Percentiles rank a stretch among this genome's conserved stretches.
phyloP scores from a whole-genome alignment of 139 green algal species.

The Ettlia oleoabundans region DNA sequence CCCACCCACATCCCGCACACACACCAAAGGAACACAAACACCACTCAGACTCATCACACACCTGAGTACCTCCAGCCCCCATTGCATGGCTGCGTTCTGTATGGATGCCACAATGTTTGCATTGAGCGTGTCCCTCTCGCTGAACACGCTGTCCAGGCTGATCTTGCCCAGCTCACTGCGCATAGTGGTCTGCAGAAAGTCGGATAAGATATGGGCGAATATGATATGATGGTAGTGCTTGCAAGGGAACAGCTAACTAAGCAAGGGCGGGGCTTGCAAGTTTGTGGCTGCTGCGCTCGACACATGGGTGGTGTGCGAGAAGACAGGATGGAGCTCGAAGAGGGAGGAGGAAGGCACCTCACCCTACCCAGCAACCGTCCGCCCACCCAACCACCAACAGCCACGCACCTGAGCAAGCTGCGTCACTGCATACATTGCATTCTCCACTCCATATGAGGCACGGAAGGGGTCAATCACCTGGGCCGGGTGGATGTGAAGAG shows the following conservation, averaged over 20 bases:
- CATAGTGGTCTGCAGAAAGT: slow-evolving; percentile 85
- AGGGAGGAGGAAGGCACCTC: background rate
- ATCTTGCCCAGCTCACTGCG: slow-evolving; percentile 97
- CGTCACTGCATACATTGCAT: slow-evolving; percentile 89
- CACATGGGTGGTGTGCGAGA: too few species aligned
- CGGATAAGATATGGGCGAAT: too few species aligned
- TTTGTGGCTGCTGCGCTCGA: background rate
- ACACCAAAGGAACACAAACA: too few species aligned
- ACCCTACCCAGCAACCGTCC: background rate
- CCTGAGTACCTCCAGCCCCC: slow-evolving; percentile 90
- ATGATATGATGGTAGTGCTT: too few species aligned
- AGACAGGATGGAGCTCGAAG: too few species aligned
- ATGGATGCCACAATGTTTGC: slow-evolving; percentile 42
- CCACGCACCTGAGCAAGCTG: slow-evolving; percentile 82
- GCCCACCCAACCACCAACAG: background rate
- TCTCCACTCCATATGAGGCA: slow-evolving; percentile 95
- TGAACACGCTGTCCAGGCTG: slow-evolving; percentile 82
- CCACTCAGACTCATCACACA: too few species aligned
- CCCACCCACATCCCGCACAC: background rate
- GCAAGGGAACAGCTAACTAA: too few species aligned
- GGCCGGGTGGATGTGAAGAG: background rate
- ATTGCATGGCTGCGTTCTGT: slow-evolving; percentile 76
- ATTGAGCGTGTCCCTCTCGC: slow-evolving; percentile 24
- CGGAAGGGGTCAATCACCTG: slow-evolving; percentile 88
- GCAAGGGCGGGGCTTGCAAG: background rate